phyloP scores from a whole-genome alignment of 805 yeast species.

The Candida succiphila region DNA sequence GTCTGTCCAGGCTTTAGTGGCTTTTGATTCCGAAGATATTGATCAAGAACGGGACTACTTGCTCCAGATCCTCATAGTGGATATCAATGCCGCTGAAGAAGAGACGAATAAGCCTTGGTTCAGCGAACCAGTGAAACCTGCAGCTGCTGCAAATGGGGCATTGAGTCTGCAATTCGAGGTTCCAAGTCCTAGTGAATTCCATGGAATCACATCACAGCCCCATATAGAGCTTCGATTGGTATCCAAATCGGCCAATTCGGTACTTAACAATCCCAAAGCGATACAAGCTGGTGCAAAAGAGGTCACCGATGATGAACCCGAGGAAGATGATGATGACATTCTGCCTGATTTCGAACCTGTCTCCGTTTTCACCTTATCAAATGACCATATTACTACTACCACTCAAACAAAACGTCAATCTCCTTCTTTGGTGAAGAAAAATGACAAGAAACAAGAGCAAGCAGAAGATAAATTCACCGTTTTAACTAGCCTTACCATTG shows the following conservation, averaged over 20 bases:
- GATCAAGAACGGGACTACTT: not conserved
- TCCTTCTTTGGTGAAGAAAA: too few relatives aligned
- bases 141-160: not conserved
- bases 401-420: too few relatives aligned
- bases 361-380: not conserved
- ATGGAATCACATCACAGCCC: too few relatives aligned
- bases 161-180: not conserved
- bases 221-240: too few relatives aligned
- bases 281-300: not conserved
- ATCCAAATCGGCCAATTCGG: not conserved
- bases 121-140: too few relatives aligned
- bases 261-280: not conserved
- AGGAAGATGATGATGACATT: not conserved
- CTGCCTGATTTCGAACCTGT: conserved; percentile 1
- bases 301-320: not conserved
- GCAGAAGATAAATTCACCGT: not conserved
- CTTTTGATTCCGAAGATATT: not conserved
- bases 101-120: not conserved
- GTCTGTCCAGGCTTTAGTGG: not conserved
- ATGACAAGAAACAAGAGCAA: not conserved
- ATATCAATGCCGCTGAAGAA: not conserved
- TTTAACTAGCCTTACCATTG: not conserved
- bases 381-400: not conserved
- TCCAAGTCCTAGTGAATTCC: not conserved
- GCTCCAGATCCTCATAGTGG: not conserved